Percentiles rank a stretch among this genome's conserved stretches.
phyloP scores from a whole-genome alignment of 345 rosid species.

The Citrus medica region DNA sequence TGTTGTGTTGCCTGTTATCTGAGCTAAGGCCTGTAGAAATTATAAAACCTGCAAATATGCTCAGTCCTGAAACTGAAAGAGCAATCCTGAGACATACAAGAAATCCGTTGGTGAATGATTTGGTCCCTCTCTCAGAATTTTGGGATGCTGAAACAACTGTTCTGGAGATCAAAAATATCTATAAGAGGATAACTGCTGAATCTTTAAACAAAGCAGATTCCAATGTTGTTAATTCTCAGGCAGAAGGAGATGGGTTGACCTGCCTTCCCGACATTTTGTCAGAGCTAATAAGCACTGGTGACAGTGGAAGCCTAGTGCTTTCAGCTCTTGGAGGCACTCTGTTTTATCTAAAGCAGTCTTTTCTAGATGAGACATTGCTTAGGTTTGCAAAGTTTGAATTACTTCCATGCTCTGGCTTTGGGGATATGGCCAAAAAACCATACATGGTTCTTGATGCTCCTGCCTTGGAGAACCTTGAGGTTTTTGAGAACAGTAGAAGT shows the following conservation, averaged over 20 bases:
- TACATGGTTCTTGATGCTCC: constrained; percentile 96
- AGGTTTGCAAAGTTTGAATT: constrained; percentile 84
- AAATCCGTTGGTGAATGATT: constrained; percentile 77
- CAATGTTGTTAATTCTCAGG: constrained; percentile 20
- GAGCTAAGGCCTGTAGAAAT: constrained; percentile 94
- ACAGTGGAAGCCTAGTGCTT: constrained; percentile 60
- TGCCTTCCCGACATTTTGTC: constrained; percentile 57
- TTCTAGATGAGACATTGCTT: constrained; percentile 85
- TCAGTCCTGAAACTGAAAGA: constrained; percentile 76
- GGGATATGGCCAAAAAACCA: constrained; percentile 54
- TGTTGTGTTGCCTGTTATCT: constrained; percentile 68
- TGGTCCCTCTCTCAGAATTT: constrained; percentile 70
- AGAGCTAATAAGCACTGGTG: constrained; percentile 50
- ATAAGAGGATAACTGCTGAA: constrained; percentile 34
- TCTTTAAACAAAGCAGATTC: constrained; percentile 29
- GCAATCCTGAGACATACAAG: constrained; percentile 79
- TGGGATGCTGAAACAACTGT: constrained; percentile 90
- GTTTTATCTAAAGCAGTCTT: constrained; percentile 84
- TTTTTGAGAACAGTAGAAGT: constrained; percentile 89
- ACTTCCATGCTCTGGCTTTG: constrained; percentile 64
- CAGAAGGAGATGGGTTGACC: constrained; percentile 24
- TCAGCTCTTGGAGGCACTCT: constrained; percentile 97
- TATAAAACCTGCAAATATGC: constrained; percentile 67
- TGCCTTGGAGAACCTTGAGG: constrained; percentile 94
- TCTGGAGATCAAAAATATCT: constrained; percentile 50